Percentiles rank a stretch among this genome's conserved stretches.
Evolutionary conservation across 2,329 filamentous ascomycete genomes (phyloP).

Genomic region (Sclerotiophoma versabilis): DNA sequence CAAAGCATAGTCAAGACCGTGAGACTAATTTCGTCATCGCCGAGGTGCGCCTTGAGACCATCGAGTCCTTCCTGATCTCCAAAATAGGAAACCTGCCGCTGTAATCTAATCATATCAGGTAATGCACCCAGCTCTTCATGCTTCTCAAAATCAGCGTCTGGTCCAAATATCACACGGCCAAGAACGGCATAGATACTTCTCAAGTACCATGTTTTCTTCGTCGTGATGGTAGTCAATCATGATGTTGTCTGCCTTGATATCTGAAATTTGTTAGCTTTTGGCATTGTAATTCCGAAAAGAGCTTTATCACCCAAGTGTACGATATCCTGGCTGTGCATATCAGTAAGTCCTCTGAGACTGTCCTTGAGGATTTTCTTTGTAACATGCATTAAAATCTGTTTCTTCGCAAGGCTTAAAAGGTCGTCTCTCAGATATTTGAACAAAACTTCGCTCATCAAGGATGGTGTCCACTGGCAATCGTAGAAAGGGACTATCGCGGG

Average conservation of each 20-base stretch:
- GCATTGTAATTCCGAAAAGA: too few species aligned
- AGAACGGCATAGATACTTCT: conserved; percentile 35
- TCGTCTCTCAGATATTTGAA: conserved; percentile 34
- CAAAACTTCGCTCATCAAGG: conserved; percentile 28
- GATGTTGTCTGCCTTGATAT: conserved; percentile 15
- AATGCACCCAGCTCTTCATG: conserved; percentile 31
- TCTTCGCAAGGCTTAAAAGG: conserved; percentile 26
- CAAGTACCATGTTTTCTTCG: conserved; percentile 18
- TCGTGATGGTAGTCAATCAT: conserved; percentile 28
- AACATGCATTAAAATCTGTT: conserved; percentile 20
- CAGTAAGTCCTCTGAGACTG: conserved; percentile 30
- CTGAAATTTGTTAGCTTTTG: conserved; percentile 7
- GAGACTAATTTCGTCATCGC: conserved; percentile 41
- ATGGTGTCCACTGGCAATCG: conserved; percentile 30
- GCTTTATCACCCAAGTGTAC: conserved; percentile 40
- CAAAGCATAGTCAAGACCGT: conserved; percentile 44
- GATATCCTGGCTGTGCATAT: conserved; percentile 35
- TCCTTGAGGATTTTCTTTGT: conserved; percentile 34
- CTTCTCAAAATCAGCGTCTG: conserved; percentile 34
- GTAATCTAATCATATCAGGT: conserved; percentile 33
- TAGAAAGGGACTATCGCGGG: conserved; percentile 27
- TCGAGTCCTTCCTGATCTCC: conserved; percentile 31
- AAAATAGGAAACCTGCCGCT: conserved; percentile 44
- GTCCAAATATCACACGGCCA: conserved; percentile 33
- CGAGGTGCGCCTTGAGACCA: conserved; percentile 44